These are phyloP conservation scores for Rhododendron ovatum DNA, from an alignment of 148 eudicot species.

Conservation along the genomic window DNA sequence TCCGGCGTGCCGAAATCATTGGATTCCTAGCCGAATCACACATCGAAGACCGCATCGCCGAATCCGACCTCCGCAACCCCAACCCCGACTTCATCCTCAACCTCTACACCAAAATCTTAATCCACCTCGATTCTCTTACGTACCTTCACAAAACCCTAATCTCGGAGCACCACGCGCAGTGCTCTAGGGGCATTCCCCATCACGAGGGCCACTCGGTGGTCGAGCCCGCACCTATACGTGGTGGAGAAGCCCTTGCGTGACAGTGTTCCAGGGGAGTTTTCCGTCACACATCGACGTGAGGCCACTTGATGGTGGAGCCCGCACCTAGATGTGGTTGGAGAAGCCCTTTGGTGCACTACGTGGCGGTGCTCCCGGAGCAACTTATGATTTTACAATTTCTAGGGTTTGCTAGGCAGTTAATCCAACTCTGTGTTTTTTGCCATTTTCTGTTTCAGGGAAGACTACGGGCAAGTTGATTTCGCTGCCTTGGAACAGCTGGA, in stretches of 20 bases:
- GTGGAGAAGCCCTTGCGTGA: too few relatives aligned
- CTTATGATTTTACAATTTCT: not conserved
- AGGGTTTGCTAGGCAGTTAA: not conserved
- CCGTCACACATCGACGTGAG: too few relatives aligned
- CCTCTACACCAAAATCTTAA: conserved; percentile 48
- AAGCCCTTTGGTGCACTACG: too few relatives aligned
- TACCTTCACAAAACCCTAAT: conserved; percentile 23
- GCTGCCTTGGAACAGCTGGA: conserved; percentile 61
- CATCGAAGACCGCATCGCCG: conserved; percentile 40
- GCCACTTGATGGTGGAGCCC: too few relatives aligned
- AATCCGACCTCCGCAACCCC: conserved; percentile 52
- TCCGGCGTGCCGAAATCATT: conserved; percentile 46
- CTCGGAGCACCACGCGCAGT: not conserved
- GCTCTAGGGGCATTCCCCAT: too few relatives aligned
- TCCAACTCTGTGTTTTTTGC: not conserved
- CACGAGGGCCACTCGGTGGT: too few relatives aligned
- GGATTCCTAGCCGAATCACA: conserved; percentile 30
- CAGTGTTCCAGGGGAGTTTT: too few relatives aligned
- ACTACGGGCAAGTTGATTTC: conserved; percentile 60
- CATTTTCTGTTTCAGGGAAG: conserved; percentile 48
- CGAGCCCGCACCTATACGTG: too few relatives aligned
- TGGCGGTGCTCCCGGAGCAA: not conserved
- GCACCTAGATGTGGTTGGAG: too few relatives aligned
- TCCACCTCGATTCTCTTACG: conserved; percentile 47
- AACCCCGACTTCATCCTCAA: conserved; percentile 43